phyloP scores from a whole-genome alignment of 2,329 filamentous ascomycete species.

The Knoxdaviesia capensis region DNA sequence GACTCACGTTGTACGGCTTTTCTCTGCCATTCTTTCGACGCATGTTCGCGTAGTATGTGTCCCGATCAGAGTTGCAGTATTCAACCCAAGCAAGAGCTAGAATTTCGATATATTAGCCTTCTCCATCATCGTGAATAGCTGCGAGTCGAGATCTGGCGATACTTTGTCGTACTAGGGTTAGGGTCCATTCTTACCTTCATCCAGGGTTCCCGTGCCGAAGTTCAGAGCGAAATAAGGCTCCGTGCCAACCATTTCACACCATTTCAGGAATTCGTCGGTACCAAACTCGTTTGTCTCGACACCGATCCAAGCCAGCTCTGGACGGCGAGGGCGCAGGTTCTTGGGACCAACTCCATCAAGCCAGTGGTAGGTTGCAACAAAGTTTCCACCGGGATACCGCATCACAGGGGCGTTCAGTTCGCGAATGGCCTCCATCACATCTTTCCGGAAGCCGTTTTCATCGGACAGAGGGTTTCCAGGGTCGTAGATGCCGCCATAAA shows the following conservation, averaged over 20 bases:
- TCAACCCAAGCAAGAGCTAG: conserved; percentile 55
- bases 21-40: conserved; percentile 54
- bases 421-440: conserved; percentile 54
- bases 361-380: conserved; percentile 74
- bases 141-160: too few relatives aligned
- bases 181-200: conserved; percentile 11
- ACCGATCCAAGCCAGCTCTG: conserved; percentile 63
- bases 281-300: conserved; percentile 63
- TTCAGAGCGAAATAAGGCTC: conserved; percentile 68
- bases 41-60: conserved; percentile 68
- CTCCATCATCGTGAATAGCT: not conserved
- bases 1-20: conserved; percentile 44
- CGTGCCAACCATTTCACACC: conserved; percentile 52
- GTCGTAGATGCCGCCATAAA: conserved; percentile 74
- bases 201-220: conserved; percentile 51
- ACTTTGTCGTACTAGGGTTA: not conserved
- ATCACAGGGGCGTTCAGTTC: conserved; percentile 61
- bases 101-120: not conserved
- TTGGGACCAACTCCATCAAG: conserved; percentile 58
- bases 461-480: conserved; percentile 55
- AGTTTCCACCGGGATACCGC: conserved; percentile 69
- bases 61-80: conserved; percentile 62
- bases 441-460: conserved; percentile 54
- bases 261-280: conserved; percentile 72
- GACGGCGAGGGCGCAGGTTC: conserved; percentile 43